These are phyloP conservation scores for Candida ovalis DNA, from an alignment of 805 yeast species.

Conservation along the genomic window DNA sequence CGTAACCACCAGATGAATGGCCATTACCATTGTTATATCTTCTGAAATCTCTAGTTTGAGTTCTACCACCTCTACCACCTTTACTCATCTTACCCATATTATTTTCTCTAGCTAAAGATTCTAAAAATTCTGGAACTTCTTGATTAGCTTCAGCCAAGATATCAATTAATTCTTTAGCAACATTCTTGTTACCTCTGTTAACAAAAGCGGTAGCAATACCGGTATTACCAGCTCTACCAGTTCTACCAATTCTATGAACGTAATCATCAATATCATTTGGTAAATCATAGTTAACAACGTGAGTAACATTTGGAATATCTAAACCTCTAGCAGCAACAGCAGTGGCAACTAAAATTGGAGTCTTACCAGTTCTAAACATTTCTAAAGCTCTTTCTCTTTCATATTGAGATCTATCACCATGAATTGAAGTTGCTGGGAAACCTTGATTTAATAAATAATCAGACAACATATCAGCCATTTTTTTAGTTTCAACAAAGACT, in stretches of 20 bases:
- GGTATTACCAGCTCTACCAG: slow-evolving; percentile 99
- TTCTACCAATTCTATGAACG: slow-evolving; percentile 99
- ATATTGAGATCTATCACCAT: slow-evolving; percentile 97
- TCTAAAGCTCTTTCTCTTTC: slow-evolving; percentile 98
- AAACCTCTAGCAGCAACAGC: slow-evolving; percentile 99
- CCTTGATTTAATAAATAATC: slow-evolving; percentile 86
- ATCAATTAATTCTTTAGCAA: slow-evolving; percentile 83
- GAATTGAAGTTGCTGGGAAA: slow-evolving; percentile 97
- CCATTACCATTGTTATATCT: slow-evolving; percentile 35
- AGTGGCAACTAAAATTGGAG: slow-evolving; percentile 95
- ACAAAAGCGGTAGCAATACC: slow-evolving; percentile 99
- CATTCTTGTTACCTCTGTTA: slow-evolving; percentile 90
- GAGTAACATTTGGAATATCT: slow-evolving; percentile 98
- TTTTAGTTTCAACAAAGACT: slow-evolving; percentile 96
- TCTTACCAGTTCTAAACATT: slow-evolving; percentile 85
- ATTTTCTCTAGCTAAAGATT: slow-evolving; percentile 73
- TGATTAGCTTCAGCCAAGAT: slow-evolving; percentile 94
- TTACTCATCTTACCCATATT: slow-evolving; percentile 53
- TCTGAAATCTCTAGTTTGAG: slow-evolving; percentile 46
- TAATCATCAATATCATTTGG: slow-evolving; percentile 98
- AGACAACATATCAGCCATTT: slow-evolving; percentile 95
- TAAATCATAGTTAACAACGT: slow-evolving; percentile 94
- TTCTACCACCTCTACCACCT: slow-evolving; percentile 39
- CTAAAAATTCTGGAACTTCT: slow-evolving; percentile 90
- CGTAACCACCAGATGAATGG: slow-evolving; percentile 15